Percentiles rank a stretch among this genome's conserved stretches.
These are phyloP conservation scores for Trichosporon sp. DNA, from an alignment of 1,284 basidiomycete genomes.

Conservation along the genomic window DNA sequence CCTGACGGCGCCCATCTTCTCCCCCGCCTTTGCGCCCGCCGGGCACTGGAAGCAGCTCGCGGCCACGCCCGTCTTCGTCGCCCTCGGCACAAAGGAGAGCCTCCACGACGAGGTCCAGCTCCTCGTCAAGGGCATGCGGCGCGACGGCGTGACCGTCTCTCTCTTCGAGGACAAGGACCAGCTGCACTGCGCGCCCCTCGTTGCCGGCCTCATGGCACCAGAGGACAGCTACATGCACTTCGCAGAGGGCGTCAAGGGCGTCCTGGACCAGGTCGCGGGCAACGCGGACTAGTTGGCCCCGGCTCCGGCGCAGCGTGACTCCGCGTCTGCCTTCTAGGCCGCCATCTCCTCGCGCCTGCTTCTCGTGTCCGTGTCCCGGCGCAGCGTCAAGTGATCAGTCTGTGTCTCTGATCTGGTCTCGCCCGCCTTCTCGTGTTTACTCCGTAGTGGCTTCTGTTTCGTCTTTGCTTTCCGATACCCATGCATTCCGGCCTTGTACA, in stretches of 20 bases:
- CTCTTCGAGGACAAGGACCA: conserved; percentile 10
- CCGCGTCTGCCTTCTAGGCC: neutral
- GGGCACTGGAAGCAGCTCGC: conserved; percentile 23
- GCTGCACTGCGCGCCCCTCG: neutral
- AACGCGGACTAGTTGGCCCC: too few relatives aligned
- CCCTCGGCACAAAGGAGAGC: conserved; percentile 37
- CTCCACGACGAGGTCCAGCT: conserved; percentile 33
- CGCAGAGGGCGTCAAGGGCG: neutral
- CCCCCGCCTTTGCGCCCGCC: conserved; percentile 20
- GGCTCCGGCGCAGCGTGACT: too few relatives aligned
- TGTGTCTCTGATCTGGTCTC: too few relatives aligned
- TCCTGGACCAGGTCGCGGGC: neutral
- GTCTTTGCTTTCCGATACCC: too few relatives aligned
- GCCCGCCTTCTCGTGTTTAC: too few relatives aligned
- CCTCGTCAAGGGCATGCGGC: conserved; percentile 30
- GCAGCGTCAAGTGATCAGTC: too few relatives aligned
- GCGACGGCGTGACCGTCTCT: conserved; percentile 30
- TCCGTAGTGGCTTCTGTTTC: too few relatives aligned
- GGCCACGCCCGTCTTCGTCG: conserved; percentile 28
- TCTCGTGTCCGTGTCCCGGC: too few relatives aligned
- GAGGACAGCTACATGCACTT: neutral
- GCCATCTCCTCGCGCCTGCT: too few relatives aligned
- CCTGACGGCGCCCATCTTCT: conserved; percentile 20
- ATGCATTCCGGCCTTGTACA: too few relatives aligned
- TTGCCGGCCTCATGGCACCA: neutral